Evolutionary conservation across 2,329 filamentous ascomycete species (phyloP).

Genomic region (Pseudocercospora crystallina): DNA sequence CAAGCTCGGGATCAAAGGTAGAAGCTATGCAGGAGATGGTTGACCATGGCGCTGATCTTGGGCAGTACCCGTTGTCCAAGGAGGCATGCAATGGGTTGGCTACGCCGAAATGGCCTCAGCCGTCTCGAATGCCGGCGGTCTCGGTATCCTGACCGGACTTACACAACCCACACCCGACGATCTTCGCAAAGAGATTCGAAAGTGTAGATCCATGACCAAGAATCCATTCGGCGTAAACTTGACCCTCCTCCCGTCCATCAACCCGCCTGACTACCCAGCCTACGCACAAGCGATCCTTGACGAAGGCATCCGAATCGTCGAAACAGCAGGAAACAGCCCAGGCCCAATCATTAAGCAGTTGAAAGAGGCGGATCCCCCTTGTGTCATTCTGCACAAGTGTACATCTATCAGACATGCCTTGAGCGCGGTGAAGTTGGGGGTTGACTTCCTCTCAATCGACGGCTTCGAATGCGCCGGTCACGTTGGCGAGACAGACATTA

Average conservation of each 20-base stretch:
- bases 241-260: conserved; percentile 84
- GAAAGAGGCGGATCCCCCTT: conserved; percentile 66
- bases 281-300: conserved; percentile 93
- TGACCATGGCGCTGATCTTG: conserved; percentile 7
- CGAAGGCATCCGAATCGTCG: conserved; percentile 86
- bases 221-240: conserved; percentile 91
- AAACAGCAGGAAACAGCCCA: conserved; percentile 87
- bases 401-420: conserved; percentile 92
- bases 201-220: conserved; percentile 75
- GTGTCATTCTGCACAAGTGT: conserved; percentile 92
- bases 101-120: conserved; percentile 75
- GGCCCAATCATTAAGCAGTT: conserved; percentile 87
- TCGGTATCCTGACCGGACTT: conserved; percentile 81
- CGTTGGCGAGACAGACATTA: conserved; percentile 83
- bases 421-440: conserved; percentile 87
- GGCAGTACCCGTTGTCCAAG: conserved; percentile 76
- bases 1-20: conserved; percentile 57
- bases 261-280: conserved; percentile 86
- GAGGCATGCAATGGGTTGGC: conserved; percentile 84
- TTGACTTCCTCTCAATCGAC: conserved; percentile 95
- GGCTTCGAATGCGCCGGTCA: conserved; percentile 96
- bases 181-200: conserved; percentile 88
- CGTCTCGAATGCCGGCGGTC: conserved; percentile 76
- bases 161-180: conserved; percentile 91
- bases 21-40: neutral